Evolutionary conservation across 768 basidiomycete genomes (phyloP), one percentile per base, ranked within the genome.

Genomic region (Boletus subcaerulescens): DNA sequence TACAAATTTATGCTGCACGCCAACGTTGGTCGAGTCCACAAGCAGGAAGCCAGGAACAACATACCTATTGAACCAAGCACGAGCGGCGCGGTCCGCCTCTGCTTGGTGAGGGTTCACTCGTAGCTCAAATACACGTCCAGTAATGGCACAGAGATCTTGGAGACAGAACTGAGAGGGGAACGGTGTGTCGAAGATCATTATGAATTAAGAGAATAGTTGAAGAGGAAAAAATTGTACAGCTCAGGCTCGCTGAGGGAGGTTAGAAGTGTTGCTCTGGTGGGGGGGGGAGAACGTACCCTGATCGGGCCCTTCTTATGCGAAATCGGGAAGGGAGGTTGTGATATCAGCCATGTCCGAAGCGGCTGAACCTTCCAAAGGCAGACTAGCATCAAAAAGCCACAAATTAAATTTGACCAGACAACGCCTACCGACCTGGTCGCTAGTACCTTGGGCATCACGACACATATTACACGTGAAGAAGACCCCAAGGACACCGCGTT

Each of bases 111-210:
- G 35, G 49, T 66, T 74, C 42, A 68, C 61, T 56, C 67, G 68
- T 58, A 74, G 62, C 51, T 75, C 71, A 56, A 64, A 75, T 57
- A 70, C 70, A 44, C 67, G 69, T 24, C 69, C 66, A 29, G 74
- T 72, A 29, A 75, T 71, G 35, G 71, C 69, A 20, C 63, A 63
- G 29, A 74, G 67, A 56, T 74, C 73, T 50, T 65, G 61, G 18
- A 74, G 69, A 48, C 64, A 64, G 60, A 74, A 75, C 33, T 73
- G 69, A 5, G 71, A 54, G 2, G 73, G 73, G 41, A 74, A 71
- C 24, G 33, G 33, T 13, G 69, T 45, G 48, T 67, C 60, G 48
- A 63, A 61, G 50, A 57, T 63, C 72, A 74, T 73, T 48, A 45
- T 17, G 62, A 56, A 57, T 44, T 58, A 67, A 39, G 47, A 38